Percentiles rank a stretch among this genome's conserved stretches.
Conservation (phyloP, 1,284 basidiomycete genomes). For the Wallemia ichthyophaga region DNA sequence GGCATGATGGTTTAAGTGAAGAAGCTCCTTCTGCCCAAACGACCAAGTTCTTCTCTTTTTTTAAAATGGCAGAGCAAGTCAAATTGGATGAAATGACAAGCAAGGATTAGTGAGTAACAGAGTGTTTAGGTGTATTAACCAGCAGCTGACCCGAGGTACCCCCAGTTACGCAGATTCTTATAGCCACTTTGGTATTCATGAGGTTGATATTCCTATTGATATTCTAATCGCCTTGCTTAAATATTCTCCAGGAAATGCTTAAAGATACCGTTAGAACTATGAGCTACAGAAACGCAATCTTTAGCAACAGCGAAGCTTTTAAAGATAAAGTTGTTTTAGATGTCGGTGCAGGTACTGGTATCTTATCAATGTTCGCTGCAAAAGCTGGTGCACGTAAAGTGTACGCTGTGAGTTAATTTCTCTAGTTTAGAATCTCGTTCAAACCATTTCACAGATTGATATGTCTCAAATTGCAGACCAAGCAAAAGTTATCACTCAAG, state of each 20-base stretch:
- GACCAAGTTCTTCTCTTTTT: not conserved
- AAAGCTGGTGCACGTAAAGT: slow-evolving; percentile 91
- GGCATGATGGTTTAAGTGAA: not conserved
- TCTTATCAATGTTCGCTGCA: slow-evolving; percentile 95
- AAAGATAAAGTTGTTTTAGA: slow-evolving; percentile 87
- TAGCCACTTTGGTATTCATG: slow-evolving; percentile 1
- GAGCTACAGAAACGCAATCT: slow-evolving; percentile 78
- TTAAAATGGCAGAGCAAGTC: not conserved
- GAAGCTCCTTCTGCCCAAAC: not conserved
- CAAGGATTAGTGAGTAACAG: not conserved
- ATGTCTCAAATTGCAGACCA: slow-evolving; percentile 99
- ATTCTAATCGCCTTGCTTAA: not conserved
- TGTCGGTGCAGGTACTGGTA: slow-evolving; percentile 95
- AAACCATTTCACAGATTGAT: slow-evolving; percentile 37
- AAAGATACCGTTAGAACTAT: slow-evolving; percentile 89
- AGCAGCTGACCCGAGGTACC: too few relatives aligned
- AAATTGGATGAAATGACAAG: not conserved
- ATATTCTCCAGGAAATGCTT: slow-evolving; percentile 51
- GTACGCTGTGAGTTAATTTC: slow-evolving; percentile 35
- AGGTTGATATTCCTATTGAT: not conserved
- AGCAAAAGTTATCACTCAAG: slow-evolving; percentile 81
- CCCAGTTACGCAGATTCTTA: not conserved
- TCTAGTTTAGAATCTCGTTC: slow-evolving; percentile 1
- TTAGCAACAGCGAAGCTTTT: slow-evolving; percentile 86
- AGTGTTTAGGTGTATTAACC: too few relatives aligned